phyloP scores from a whole-genome alignment of 805 yeast species.

The Tetrapisispora fleetii region DNA sequence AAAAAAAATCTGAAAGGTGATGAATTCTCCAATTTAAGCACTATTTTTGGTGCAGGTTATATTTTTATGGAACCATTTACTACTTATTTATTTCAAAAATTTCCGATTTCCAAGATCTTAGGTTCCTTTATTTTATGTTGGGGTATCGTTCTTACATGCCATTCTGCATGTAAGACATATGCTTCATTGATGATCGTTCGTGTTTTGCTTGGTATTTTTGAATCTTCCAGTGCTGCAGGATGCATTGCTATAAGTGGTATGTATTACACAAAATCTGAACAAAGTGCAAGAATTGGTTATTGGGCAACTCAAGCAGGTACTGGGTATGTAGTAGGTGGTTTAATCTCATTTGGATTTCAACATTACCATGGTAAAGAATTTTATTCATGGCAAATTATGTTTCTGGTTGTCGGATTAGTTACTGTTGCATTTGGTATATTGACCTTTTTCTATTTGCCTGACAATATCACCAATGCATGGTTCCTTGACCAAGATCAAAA shows the following conservation, averaged over 20 bases:
- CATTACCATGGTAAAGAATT: constrained; percentile 36
- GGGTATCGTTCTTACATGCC: constrained; percentile 45
- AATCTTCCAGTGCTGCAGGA: constrained; percentile 47
- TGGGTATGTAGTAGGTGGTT: constrained; percentile 37
- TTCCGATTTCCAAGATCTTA: constrained; percentile 45
- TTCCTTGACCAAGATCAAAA: constrained; percentile 35
- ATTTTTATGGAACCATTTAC: constrained; percentile 46
- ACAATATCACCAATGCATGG: constrained; percentile 35
- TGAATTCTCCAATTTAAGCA: constrained; percentile 43
- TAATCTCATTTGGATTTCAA: constrained; percentile 44
- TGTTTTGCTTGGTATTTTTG: constrained; percentile 44
- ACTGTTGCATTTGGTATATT: constrained; percentile 42
- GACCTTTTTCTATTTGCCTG: constrained; percentile 39
- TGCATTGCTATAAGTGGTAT: constrained; percentile 48
- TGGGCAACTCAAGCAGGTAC: constrained; percentile 53
- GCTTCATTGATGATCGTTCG: constrained; percentile 48
- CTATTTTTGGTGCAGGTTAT: constrained; percentile 45
- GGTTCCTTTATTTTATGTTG: constrained; percentile 39
- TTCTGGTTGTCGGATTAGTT: constrained; percentile 44
- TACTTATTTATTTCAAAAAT: constrained; percentile 38
- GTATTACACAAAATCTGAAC: constrained; percentile 50
- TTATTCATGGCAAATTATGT: constrained; percentile 54
- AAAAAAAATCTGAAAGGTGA: constrained; percentile 37
- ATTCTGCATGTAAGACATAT: constrained; percentile 43
- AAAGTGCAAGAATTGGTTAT: constrained; percentile 41